phyloP scores from a whole-genome alignment of 2,329 filamentous ascomycete genomes.

The Pseudogymnoascus sp. region DNA sequence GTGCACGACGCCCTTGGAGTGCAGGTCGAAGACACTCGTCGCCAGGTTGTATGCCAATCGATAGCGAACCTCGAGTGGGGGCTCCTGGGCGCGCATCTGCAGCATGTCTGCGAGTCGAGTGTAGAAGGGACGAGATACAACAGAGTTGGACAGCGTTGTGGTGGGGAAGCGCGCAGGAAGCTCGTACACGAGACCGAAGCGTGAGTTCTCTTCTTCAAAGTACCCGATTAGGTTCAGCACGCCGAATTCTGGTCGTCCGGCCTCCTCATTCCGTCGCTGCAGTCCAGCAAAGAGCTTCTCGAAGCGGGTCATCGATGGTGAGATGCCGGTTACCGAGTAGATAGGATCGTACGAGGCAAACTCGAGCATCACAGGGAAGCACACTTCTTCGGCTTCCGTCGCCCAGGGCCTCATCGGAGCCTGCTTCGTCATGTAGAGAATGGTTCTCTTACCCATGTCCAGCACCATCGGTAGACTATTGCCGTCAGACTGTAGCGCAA shows the following conservation, averaged over 20 bases:
- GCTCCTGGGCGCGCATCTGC: constrained; percentile 40
- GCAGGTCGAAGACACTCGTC: constrained; percentile 65
- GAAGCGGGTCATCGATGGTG: constrained; percentile 56
- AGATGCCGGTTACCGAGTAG: constrained; percentile 53
- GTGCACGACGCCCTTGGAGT: constrained; percentile 60
- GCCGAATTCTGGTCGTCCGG: constrained; percentile 50
- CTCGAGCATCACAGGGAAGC: constrained; percentile 54
- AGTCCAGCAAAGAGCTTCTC: constrained; percentile 53
- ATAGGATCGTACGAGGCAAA: constrained; percentile 59
- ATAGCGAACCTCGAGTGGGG: constrained; percentile 67
- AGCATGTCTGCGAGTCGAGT: constrained; percentile 49
- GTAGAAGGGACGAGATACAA: constrained; percentile 25
- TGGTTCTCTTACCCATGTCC: constrained; percentile 22
- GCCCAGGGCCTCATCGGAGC: background rate
- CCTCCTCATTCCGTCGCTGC: constrained; percentile 41
- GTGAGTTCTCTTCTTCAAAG: constrained; percentile 64
- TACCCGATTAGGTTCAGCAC: constrained; percentile 56
- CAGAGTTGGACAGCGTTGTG: constrained; percentile 39
- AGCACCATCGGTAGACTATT: background rate
- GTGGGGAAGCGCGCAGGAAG: constrained; percentile 56
- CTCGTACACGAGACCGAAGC: constrained; percentile 67
- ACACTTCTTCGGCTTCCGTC: background rate
- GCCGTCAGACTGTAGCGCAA: background rate
- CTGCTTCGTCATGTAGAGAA: constrained; percentile 7
- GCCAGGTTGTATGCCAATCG: constrained; percentile 64